phyloP scores from a whole-genome alignment of 1,284 basidiomycete species.

The Hymenochaete sp. region DNA sequence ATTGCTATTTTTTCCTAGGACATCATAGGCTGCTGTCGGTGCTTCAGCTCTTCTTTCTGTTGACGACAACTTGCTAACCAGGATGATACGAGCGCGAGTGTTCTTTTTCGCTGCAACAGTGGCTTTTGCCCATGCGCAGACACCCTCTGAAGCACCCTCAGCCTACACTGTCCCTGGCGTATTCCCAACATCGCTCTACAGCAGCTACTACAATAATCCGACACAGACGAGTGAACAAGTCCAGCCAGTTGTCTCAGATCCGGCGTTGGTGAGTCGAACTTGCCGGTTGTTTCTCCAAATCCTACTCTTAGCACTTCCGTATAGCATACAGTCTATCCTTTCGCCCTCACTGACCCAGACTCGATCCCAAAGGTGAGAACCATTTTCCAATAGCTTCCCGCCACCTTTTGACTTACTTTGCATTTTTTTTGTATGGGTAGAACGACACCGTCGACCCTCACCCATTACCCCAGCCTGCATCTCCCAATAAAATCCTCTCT shows the following conservation, averaged over 20 bases:
- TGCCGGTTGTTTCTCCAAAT: conserved; percentile 2
- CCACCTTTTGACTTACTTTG: too few species aligned
- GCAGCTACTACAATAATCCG: conserved; percentile 57
- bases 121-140: too few species aligned
- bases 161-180: conserved; percentile 50
- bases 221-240: conserved; percentile 59
- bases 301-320: conserved; percentile 5
- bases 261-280: conserved; percentile 39
- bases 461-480: conserved; percentile 48
- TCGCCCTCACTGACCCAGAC: conserved; percentile 48
- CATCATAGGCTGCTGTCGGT: too few species aligned
- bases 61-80: too few species aligned
- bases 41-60: too few species aligned
- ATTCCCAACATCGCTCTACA: conserved; percentile 56
- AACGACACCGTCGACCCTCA: conserved; percentile 57
- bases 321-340: conserved; percentile 35
- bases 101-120: too few species aligned
- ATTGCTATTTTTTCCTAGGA: too few species aligned
- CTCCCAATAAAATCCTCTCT: conserved; percentile 34
- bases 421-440: background rate
- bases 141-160: too few species aligned
- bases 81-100: too few species aligned
- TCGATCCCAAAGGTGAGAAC: conserved; percentile 10
- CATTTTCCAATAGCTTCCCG: too few species aligned
- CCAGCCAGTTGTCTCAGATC: conserved; percentile 64